Percentiles rank a stretch among this genome's conserved stretches.
phyloP scores from a whole-genome alignment of 495 filamentous ascomycete genomes.

The Clavariopsis aquatica region DNA sequence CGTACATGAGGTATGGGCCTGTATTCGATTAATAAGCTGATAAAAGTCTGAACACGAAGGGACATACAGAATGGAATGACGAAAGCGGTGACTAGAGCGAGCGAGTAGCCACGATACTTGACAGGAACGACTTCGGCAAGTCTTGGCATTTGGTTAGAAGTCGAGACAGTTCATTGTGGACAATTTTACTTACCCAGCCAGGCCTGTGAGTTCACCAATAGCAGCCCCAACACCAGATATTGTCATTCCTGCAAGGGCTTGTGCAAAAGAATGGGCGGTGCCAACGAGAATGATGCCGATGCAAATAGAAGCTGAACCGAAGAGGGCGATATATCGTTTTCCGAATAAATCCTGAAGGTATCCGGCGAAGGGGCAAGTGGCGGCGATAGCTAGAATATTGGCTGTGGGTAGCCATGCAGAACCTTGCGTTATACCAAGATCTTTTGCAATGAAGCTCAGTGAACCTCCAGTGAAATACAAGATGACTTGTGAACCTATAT shows the following conservation, averaged over 20 bases:
- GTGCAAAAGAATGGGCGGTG: slow-evolving; percentile 34
- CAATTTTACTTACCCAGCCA: slow-evolving; percentile 34
- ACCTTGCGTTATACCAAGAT: slow-evolving; percentile 26
- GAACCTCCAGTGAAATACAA: slow-evolving; percentile 42
- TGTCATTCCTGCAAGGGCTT: slow-evolving; percentile 38
- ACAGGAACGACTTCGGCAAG: slow-evolving; percentile 41
- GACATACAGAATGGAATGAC: slow-evolving; percentile 37
- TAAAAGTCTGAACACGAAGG: not conserved
- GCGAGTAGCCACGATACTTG: slow-evolving; percentile 37
- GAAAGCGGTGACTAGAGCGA: slow-evolving; percentile 39
- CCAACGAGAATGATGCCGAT: slow-evolving; percentile 38
- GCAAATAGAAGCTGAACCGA: slow-evolving; percentile 32
- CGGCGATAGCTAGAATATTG: slow-evolving; percentile 39
- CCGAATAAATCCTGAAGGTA: slow-evolving; percentile 43
- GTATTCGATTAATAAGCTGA: not conserved
- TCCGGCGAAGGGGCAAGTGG: slow-evolving; percentile 38
- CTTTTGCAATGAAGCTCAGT: slow-evolving; percentile 37
- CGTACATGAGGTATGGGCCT: slow-evolving; percentile 38
- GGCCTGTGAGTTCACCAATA: slow-evolving; percentile 41
- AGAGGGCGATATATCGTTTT: slow-evolving; percentile 39
- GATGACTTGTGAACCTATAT: slow-evolving; percentile 41
- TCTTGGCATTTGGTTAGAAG: slow-evolving; percentile 11
- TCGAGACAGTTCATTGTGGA: not conserved
- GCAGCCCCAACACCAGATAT: slow-evolving; percentile 39
- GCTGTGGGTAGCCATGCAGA: slow-evolving; percentile 39